A percentile compares a stretch with the other conserved stretches of the same genome.
Conservation (phyloP, 2,329 filamentous ascomycete genomes). For the Helotiales sp. region DNA sequence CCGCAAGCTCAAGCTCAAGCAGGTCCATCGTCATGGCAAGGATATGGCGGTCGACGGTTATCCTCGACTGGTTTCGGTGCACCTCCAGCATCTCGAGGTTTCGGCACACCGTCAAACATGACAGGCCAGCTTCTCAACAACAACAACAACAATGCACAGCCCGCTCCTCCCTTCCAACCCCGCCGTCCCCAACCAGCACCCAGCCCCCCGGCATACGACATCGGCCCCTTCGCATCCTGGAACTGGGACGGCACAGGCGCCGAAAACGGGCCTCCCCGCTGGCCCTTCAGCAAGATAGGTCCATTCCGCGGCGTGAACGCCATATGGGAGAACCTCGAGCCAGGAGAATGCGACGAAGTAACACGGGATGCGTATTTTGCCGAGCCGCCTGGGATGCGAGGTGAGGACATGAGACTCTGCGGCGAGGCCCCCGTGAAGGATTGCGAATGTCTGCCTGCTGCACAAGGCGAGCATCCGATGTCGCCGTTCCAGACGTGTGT, state of each 20-base stretch:
- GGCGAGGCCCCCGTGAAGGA: not conserved
- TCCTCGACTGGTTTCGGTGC: too few relatives aligned
- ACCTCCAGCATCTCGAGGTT: too few relatives aligned
- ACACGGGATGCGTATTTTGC: too few relatives aligned
- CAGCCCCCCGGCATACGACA: not conserved
- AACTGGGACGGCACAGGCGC: not conserved
- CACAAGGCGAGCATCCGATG: not conserved
- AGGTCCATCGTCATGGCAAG: too few relatives aligned
- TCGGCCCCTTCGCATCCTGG: not conserved
- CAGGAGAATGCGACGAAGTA: not conserved
- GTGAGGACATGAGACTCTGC: too few relatives aligned
- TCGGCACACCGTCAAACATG: too few relatives aligned
- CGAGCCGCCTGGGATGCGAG: too few relatives aligned
- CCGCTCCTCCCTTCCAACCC: not conserved
- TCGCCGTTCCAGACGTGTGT: not conserved
- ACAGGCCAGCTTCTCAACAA: not conserved
- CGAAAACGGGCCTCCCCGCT: not conserved
- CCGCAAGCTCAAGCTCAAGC: too few relatives aligned
- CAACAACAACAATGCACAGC: too few relatives aligned
- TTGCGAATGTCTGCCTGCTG: not conserved
- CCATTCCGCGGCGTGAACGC: too few relatives aligned
- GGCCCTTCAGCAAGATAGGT: not conserved
- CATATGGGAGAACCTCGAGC: too few relatives aligned
- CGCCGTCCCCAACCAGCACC: not conserved
- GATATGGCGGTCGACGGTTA: too few relatives aligned